Evolutionary conservation across 208 protist species (phyloP).

Genomic region (Leptomonas pyrrhocoris): DNA sequence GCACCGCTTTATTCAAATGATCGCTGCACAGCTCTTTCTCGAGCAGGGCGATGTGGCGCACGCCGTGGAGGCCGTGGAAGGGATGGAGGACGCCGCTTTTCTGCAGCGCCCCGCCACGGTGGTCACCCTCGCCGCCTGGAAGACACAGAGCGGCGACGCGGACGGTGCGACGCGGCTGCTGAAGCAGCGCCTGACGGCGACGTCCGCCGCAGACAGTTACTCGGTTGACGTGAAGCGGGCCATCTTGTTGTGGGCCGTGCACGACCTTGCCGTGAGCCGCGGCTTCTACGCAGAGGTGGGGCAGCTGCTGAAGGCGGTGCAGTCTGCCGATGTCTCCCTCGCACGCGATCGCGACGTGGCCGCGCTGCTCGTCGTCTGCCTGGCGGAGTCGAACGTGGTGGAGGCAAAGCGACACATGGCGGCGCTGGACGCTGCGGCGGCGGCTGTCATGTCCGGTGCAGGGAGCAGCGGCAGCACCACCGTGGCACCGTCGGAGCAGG

Average conservation of each 20-base stretch:
- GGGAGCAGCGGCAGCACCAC: not conserved
- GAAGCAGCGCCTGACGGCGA: conserved; percentile 27
- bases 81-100: conserved; percentile 40
- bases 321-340: conserved; percentile 34
- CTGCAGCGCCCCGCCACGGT: conserved; percentile 45
- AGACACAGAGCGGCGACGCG: conserved; percentile 45
- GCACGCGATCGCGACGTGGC: conserved; percentile 43
- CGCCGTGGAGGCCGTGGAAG: conserved; percentile 48
- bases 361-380: conserved; percentile 59
- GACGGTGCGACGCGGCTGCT: conserved; percentile 46
- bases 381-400: conserved; percentile 60
- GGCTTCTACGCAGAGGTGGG: conserved; percentile 48
- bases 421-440: conserved; percentile 21
- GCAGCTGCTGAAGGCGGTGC: conserved; percentile 46
- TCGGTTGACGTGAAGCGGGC: conserved; percentile 30
- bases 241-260: conserved; percentile 68
- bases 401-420: conserved; percentile 28
- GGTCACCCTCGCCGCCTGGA: conserved; percentile 66
- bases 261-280: conserved; percentile 45
- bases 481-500: conserved; percentile 29
- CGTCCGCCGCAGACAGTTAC: not conserved
- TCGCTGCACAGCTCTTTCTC: conserved; percentile 79
- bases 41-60: conserved; percentile 68
- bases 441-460: conserved; percentile 7
- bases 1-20: conserved; percentile 43